Base-by-base conservation (phyloP, 2,329 filamentous ascomycete genomes). In the Coniochaeta sp. region DNA sequence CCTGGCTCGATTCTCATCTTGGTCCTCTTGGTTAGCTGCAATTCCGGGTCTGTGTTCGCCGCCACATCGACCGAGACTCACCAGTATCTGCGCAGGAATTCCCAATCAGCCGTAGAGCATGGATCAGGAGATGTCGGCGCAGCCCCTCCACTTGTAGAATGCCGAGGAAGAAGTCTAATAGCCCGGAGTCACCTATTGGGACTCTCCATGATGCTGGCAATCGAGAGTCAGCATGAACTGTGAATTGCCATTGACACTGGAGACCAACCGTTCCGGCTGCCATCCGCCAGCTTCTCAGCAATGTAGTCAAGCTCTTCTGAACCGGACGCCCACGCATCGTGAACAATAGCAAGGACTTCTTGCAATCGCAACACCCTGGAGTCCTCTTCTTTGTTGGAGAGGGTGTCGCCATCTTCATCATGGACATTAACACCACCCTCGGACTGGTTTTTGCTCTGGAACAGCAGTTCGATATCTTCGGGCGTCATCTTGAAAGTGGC, bases 41-140 rank as follows among this genome's bases (percentile, higher is more conserved):
- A 47, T 8, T 44, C 42, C 14, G 19, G 19, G 4, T 12, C 8
- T 22, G 42, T 47, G 14, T 47, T 8, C 19, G 24, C 42, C n/a
- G 42, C 9, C 22, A 14, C 42, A 1, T 24, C 42, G 9, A 24
- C 14, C 42, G 10, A 24, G 19, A 47, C 42, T 52, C 2, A 52
- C 81, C 78, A 64, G 81, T 82, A 64, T 88, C 85, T 22, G 85
- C 85, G 63, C 83, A 87, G 10, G 82, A 81, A 68, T 88, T 88
- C 16, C 85, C 85, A 17, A 85, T 75, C 22, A 87, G 70, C 26
- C 85, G 81, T 17, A 88, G 72, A 8, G 79, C 71, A 59, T 87
- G 84, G 8, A 82, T 73, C 52, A 77, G 77, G n/a, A 86, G 72
- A 1, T 73, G 67, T 34, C 75, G 73, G 10, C 71, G 70, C 38